These are phyloP conservation scores for Volutella citrinella DNA, from an alignment of 2,329 filamentous ascomycete genomes.

Conservation along the genomic window DNA sequence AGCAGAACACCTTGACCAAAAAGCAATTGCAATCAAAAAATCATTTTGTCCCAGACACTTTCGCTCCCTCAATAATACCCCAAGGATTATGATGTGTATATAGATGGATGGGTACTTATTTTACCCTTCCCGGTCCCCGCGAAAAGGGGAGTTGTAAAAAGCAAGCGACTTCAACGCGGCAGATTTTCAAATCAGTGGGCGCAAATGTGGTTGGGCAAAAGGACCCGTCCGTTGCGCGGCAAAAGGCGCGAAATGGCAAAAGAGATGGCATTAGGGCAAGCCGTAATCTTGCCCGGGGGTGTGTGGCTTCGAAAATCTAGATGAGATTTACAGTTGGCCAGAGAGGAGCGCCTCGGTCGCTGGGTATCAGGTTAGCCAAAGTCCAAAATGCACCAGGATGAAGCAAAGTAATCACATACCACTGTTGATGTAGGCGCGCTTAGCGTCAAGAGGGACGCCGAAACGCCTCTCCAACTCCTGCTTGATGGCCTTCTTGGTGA, in stretches of 20 bases:
- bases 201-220: too few relatives aligned
- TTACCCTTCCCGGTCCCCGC: too few relatives aligned
- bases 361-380: slow-evolving; percentile 26
- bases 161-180: too few relatives aligned
- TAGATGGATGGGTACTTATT: slow-evolving; percentile 7
- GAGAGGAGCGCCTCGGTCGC: slow-evolving; percentile 79
- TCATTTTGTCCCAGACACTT: slow-evolving; percentile 9
- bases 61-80: slow-evolving; percentile 15
- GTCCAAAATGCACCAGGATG: background rate
- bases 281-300: too few relatives aligned
- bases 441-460: slow-evolving; percentile 78
- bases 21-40: slow-evolving; percentile 5
- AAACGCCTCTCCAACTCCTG: slow-evolving; percentile 88
- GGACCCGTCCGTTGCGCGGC: too few relatives aligned
- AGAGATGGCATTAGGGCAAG: slow-evolving; percentile 18
- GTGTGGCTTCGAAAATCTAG: too few relatives aligned
- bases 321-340: slow-evolving; percentile 60
- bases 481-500: slow-evolving; percentile 99
- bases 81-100: slow-evolving; percentile 23
- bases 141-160: too few relatives aligned
- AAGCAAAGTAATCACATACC: slow-evolving; percentile 54
- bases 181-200: too few relatives aligned
- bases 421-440: slow-evolving; percentile 90
- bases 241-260: slow-evolving; percentile 14
- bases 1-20: slow-evolving; percentile 1